Conservation (phyloP, 192 early-diverging fungal genomes). For the Phlyctochytrium planicorne region DNA sequence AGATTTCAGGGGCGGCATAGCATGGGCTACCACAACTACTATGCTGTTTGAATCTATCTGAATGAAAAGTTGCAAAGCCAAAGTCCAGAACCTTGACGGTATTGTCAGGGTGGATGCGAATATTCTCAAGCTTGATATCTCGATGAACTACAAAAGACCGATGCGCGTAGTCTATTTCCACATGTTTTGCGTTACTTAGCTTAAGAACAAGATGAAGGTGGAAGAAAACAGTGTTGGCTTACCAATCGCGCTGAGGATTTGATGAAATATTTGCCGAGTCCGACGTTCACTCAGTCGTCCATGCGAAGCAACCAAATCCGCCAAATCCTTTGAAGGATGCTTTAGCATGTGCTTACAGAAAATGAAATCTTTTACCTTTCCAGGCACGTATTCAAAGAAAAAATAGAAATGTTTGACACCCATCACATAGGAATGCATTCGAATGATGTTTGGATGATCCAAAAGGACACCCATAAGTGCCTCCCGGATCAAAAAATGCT, state of each 20-base stretch:
- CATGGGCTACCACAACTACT: constrained; percentile 42
- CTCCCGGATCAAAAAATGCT: constrained; percentile 44
- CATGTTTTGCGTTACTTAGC: too few species aligned
- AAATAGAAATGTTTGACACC: constrained; percentile 47
- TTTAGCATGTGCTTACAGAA: neutral
- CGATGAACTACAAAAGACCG: constrained; percentile 38
- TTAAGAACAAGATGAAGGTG: too few species aligned
- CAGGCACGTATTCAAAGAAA: constrained; percentile 41
- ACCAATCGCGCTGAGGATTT: constrained; percentile 39
- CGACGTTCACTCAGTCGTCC: constrained; percentile 26
- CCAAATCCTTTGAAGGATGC: constrained; percentile 34
- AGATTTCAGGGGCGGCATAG: constrained; percentile 44
- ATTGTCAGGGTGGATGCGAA: constrained; percentile 19
- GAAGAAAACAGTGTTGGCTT: neutral
- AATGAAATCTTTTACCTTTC: constrained; percentile 18
- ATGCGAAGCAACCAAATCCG: constrained; percentile 32
- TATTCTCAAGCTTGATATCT: constrained; percentile 48
- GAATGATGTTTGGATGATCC: constrained; percentile 38
- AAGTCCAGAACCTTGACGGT: constrained; percentile 35
- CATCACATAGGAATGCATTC: constrained; percentile 28
- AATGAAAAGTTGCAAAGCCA: constrained; percentile 40
- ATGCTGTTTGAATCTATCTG: constrained; percentile 25
- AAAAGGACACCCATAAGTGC: constrained; percentile 32
- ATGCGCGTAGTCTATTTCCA: constrained; percentile 30
- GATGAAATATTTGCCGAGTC: constrained; percentile 24